These are phyloP conservation scores for Haplosporangium sp. DNA, from an alignment of 371 early-diverging fungal genomes.

Conservation along the genomic window DNA sequence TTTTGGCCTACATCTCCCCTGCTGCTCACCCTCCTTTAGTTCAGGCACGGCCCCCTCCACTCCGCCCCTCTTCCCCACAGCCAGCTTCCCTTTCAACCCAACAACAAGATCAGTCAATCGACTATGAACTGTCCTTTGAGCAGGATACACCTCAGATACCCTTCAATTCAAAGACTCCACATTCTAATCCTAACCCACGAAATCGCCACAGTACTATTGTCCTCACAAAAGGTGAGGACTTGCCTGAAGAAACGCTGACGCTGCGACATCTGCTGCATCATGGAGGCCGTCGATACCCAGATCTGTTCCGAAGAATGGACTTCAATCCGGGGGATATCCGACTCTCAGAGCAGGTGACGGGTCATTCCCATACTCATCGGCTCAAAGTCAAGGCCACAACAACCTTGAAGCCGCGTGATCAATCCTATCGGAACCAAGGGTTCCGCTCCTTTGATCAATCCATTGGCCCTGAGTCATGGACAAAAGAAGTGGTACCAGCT, in stretches of 20 bases:
- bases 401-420: slow-evolving; percentile 34
- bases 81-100: neutral
- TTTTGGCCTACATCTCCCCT: slow-evolving; percentile 15
- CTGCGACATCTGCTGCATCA: slow-evolving; percentile 43
- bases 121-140: neutral
- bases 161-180: neutral
- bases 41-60: slow-evolving; percentile 20
- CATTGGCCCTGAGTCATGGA: slow-evolving; percentile 37
- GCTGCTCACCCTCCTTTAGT: neutral
- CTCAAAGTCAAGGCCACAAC: slow-evolving; percentile 31
- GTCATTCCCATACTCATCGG: slow-evolving; percentile 24
- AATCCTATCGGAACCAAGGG: slow-evolving; percentile 34
- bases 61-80: neutral
- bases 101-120: neutral
- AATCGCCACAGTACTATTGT: slow-evolving; percentile 1
- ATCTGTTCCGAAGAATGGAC: slow-evolving; percentile 60
- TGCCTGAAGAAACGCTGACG: slow-evolving; percentile 15
- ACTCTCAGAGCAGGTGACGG: slow-evolving; percentile 21
- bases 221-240: slow-evolving; percentile 13
- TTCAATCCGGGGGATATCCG: slow-evolving; percentile 9
- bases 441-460: slow-evolving; percentile 30
- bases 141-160: slow-evolving; percentile 14
- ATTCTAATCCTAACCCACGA: neutral
- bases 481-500: slow-evolving; percentile 11
- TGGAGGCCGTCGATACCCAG: slow-evolving; percentile 53